These are phyloP conservation scores for Neospora caninum DNA, from an alignment of 169 alveolate genomes.

Conservation along the genomic window DNA sequence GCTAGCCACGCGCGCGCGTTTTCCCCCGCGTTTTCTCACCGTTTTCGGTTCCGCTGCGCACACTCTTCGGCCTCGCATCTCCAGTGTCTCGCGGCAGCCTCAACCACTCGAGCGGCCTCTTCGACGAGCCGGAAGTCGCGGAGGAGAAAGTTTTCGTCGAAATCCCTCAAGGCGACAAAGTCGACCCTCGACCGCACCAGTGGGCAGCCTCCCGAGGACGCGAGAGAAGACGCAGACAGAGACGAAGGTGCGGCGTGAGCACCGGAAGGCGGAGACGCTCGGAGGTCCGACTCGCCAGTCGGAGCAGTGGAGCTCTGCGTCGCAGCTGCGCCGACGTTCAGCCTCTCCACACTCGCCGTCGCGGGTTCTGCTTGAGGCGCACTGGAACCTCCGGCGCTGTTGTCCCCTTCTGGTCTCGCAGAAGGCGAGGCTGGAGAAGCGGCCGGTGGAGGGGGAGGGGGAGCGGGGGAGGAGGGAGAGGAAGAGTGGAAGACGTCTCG, in stretches of 20 bases:
- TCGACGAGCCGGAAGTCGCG: slow-evolving; percentile 29
- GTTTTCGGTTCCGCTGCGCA: neutral
- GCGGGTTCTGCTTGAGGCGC: too few relatives aligned
- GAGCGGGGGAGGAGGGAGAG: neutral
- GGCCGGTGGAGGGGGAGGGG: neutral
- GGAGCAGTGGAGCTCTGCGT: neutral
- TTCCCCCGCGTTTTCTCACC: neutral
- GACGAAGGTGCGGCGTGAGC: neutral
- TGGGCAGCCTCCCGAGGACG: neutral
- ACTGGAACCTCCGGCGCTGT: too few relatives aligned
- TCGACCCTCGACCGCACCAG: neutral
- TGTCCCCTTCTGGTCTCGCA: neutral
- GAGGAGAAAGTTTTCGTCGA: neutral
- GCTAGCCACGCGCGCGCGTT: too few relatives aligned
- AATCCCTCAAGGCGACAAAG: neutral
- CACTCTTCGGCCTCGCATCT: slow-evolving; percentile 9
- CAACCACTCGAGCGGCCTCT: slow-evolving; percentile 10
- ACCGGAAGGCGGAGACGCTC: too few relatives aligned
- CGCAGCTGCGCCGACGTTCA: too few relatives aligned
- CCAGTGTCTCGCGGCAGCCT: slow-evolving; percentile 30
- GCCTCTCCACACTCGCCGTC: too few relatives aligned
- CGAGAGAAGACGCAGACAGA: neutral
- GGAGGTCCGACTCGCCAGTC: too few relatives aligned
- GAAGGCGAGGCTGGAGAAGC: neutral
- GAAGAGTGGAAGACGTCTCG: neutral